Evolutionary conservation across 345 rosid species (phyloP), one percentile per base, ranked within the genome.

Genomic region (Cardamine chenopodiifolia): DNA sequence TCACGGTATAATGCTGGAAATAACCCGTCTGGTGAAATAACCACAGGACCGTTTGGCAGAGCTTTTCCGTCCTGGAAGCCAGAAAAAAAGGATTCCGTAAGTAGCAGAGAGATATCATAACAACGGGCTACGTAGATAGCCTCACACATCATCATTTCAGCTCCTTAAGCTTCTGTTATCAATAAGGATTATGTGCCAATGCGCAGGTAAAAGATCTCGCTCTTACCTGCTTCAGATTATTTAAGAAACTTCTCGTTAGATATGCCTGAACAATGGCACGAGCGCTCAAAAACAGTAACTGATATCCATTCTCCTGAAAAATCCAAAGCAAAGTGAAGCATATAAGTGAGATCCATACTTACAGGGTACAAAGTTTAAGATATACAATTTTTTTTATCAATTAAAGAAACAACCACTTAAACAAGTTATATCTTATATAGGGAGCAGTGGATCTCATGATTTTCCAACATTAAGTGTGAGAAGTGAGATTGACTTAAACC

Each of bases 251-350:
- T 78, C 95, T 83, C 18, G 98, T 93, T 67, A 93, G 79, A 82
- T 93, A 93, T 23, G 98, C 98, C 82, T 93, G 98, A 79, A 89
- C 98, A 9, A 93, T 90, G 66, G 98, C 98, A 65, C 98, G 91
- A 0, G 98, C 98, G 60, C 98, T 93, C 74, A 93, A 83, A 83
- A 93, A 93, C 66, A 93, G 88, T 32, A 93, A 85, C 74, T 93
- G 98, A 76, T 93, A 93, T 77, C 98, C 98, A 81, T 93, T 90
- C 81, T 90, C 98, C 98, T 93, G 87, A 60, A 79, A 61, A 11
- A 75, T 8, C 20, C 78, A 70, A 54, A 39, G 35, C 62, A 56
- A 63, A 17, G 9, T 32, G 4, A 65, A 35, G 17, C 72, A 70
- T 35, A 37, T 8, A 19, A 31, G 29, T 31, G 42, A 69, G 59